Conservation (phyloP, 2,329 filamentous ascomycete genomes). For the Sarocladium oryzae region DNA sequence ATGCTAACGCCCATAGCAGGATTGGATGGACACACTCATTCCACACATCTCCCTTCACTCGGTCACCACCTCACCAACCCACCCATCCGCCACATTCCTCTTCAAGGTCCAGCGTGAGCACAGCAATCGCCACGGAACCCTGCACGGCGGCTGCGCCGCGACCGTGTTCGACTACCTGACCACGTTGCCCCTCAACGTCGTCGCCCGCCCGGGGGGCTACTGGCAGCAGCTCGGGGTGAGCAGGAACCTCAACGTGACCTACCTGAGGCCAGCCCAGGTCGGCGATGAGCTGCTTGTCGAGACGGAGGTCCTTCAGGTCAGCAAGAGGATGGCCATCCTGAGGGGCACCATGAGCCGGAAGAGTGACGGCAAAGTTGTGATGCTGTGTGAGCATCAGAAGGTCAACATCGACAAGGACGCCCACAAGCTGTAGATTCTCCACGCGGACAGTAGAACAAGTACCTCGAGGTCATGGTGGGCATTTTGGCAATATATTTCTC, state of each 20-base stretch:
- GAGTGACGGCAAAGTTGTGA: constrained; percentile 45
- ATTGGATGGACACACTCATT: constrained; percentile 37
- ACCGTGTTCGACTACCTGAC: constrained; percentile 64
- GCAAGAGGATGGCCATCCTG: constrained; percentile 46
- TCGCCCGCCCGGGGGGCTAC: constrained; percentile 48
- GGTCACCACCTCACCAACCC: constrained; percentile 24
- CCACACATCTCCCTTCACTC: constrained; percentile 35
- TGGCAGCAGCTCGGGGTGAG: constrained; percentile 59
- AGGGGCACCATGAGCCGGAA: constrained; percentile 48
- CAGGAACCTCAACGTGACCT: constrained; percentile 60
- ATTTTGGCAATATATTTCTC: too few species aligned
- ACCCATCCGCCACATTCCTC: constrained; percentile 36
- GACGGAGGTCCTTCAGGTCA: constrained; percentile 51
- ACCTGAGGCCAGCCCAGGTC: constrained; percentile 53
- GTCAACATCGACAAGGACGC: constrained; percentile 47
- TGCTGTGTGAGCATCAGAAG: constrained; percentile 59
- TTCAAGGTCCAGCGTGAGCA: constrained; percentile 44
- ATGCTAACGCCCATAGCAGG: constrained; percentile 22
- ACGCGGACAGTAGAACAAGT: too few species aligned
- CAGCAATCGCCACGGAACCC: constrained; percentile 46
- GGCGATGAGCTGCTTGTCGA: constrained; percentile 47
- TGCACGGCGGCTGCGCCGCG: constrained; percentile 58
- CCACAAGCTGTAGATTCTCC: constrained; percentile 15
- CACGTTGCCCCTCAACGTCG: constrained; percentile 47
- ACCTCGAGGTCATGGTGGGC: too few species aligned